Evolutionary conservation across 2,329 filamentous ascomycete species (phyloP), one percentile per base, ranked within the genome.

Genomic region (Septoria linicola): DNA sequence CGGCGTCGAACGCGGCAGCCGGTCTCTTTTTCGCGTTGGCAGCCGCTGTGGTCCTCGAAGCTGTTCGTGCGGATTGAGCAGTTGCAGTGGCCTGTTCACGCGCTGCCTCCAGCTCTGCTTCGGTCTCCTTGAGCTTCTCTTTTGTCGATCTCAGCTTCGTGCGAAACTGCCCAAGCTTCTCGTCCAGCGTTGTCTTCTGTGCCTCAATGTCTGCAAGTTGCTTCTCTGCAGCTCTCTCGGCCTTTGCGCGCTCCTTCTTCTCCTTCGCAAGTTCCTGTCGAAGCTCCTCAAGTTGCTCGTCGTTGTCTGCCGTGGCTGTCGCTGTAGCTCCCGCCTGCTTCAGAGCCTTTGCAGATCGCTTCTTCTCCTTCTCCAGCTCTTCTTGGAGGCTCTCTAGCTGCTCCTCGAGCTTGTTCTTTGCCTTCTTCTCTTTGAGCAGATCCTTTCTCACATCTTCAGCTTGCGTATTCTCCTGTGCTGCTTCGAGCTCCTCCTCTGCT

Each of bases 81-180:
- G 5, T 41, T 14, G 66, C 66, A 41, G 67, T 58, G 8, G 62
- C 62, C 30, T 61, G 60, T 37, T 59, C 67, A 48, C 77, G 72
- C 8, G 68, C 66, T 19, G 71, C 68, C 39, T 76, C 71, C 45
- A 77, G 68, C 55, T 76, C 76, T 34, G 68, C 70, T 57, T 83
- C 78, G 31, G 76, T 76, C 64, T 85, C 80, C 66, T 88, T 89
- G 20, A 93, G 78, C 64, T 89, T 84, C 25, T 86, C 82, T 55
- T 89, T 89, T 0, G 82, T 79, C 8, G 80, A 76, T 45, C 81
- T 82, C 16, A 92, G 72, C 68, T 90, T 91, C 49, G 78, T 78
- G 63, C 83, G 83, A 64, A 88, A 79, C 16, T 81, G 81, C 45
- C 82, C 83, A 13, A 93, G 71, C 57, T 86, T 87, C 56, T 84